phyloP scores from a whole-genome alignment of 192 early-diverging fungal species.

The Helicostylum pulchrum region DNA sequence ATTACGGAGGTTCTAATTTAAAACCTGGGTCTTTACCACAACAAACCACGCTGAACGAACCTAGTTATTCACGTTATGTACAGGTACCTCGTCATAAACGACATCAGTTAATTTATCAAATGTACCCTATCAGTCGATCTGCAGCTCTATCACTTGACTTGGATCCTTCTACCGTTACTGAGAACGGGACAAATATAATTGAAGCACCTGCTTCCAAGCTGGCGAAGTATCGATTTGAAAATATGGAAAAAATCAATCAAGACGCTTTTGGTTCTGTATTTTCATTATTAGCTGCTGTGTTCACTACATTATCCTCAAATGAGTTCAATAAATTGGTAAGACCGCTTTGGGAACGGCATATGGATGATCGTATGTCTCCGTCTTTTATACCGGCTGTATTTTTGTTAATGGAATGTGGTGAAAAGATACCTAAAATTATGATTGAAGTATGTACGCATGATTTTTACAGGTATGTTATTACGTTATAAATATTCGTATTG shows the following conservation, averaged over 20 bases:
- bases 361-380: constrained; percentile 44
- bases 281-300: constrained; percentile 50
- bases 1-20: not conserved
- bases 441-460: constrained; percentile 42
- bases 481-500: not conserved
- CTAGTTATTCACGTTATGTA: no score
- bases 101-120: constrained; percentile 5
- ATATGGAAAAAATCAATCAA: constrained; percentile 37
- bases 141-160: constrained; percentile 1
- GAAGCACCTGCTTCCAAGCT: constrained; percentile 4
- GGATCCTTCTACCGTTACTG: not conserved
- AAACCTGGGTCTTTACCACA: not conserved
- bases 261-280: constrained; percentile 44
- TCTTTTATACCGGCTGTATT: constrained; percentile 46
- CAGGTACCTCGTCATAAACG: constrained; percentile 15
- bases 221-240: constrained; percentile 29
- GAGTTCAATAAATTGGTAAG: constrained; percentile 38
- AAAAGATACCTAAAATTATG: constrained; percentile 43
- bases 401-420: constrained; percentile 55
- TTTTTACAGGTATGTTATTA: constrained; percentile 42
- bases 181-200: not conserved
- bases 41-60: no score
- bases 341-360: constrained; percentile 48
- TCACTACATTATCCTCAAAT: constrained; percentile 38
- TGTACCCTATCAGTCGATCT: constrained; percentile 12